Base-by-base conservation (phyloP, 352 stramenopile genomes). In the Thraustotheca clavata region DNA sequence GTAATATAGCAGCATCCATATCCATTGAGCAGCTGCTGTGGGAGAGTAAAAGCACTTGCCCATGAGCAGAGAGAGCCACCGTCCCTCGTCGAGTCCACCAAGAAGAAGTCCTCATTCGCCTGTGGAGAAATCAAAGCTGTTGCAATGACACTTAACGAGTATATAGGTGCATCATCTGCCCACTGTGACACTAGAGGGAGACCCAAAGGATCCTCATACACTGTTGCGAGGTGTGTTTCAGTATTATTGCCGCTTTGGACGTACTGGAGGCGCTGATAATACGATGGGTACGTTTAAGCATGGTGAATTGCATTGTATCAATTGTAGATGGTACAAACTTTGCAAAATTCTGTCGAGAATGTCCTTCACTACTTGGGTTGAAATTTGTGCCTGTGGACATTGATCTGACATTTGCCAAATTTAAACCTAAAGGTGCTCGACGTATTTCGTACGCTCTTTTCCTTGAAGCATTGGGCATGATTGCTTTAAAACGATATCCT, bases 381-480 rank as follows among this genome's bases (percentile, higher is more conserved):
- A 62, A 48, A 16, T 89, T 95, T 48, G 75, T 74, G 22, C 79
- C 74, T 22, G 89, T 79, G 7, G 86, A 95, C 62, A 81, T 95
- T 22, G 86, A 95, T 62, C 66, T 95, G 12, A 93, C 93, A 48
- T 95, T 95, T 49, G 75, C 89, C 61, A 93, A 91, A 49, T 71
- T 75, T 38, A 93, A 94, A 72, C 87, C 88, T 69, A 95, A 93
- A 46, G 79, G 80, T 26, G 79, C 93, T 67, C 76, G 86, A 4
- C 78, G 82, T 9, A 86, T 95, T 49, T 90, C 83, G 49, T 95
- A 92, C 71, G 71, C 78, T 49, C 80, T 83, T 24, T 94, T 94
- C 57, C 69, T 95, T 24, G 80, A 95, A 40, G 83, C 86, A 1
- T 60, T 95, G n/a, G 77, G 79, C 29, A 89, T 89, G 75, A 86